These are phyloP conservation scores for Aspergillus neoniger DNA, from an alignment of 2,329 filamentous ascomycete species.

Conservation along the genomic window DNA sequence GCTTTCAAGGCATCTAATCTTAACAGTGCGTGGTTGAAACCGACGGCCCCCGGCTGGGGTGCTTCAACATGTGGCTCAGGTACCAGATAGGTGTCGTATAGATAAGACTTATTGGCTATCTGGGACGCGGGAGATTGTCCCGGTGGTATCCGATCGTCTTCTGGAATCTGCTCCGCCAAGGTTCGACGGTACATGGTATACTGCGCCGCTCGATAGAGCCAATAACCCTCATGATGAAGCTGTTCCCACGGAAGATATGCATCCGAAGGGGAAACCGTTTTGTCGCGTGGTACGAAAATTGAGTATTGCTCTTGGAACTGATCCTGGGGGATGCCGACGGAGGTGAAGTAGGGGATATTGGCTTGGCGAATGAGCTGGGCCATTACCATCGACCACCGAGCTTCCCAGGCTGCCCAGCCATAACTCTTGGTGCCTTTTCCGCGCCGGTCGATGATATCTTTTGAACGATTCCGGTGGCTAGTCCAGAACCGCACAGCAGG, in stretches of 20 bases:
- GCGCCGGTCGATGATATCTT: constrained; percentile 75
- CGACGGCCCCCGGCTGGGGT: constrained; percentile 45
- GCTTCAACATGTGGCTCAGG: constrained; percentile 60
- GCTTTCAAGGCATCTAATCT: constrained; percentile 52
- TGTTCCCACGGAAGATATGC: constrained; percentile 59
- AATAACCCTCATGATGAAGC: constrained; percentile 65
- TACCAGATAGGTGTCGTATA: constrained; percentile 63
- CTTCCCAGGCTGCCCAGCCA: constrained; percentile 92
- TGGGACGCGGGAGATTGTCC: constrained; percentile 58
- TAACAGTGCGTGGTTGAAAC: constrained; percentile 55
- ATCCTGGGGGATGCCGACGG: constrained; percentile 29
- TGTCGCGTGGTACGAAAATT: constrained; percentile 54
- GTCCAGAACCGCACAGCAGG: constrained; percentile 79
- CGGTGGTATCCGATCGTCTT: constrained; percentile 59
- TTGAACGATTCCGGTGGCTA: constrained; percentile 71
- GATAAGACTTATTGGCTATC: constrained; percentile 54
- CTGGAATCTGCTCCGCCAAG: constrained; percentile 58
- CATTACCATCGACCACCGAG: constrained; percentile 67
- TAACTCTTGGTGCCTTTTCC: constrained; percentile 87
- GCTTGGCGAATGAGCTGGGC: constrained; percentile 59
- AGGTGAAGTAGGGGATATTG: constrained; percentile 50
- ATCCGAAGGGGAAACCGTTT: constrained; percentile 51
- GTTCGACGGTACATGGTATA: constrained; percentile 53
- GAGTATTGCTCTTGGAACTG: constrained; percentile 30
- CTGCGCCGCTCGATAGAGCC: constrained; percentile 57